A percentile compares a stretch with the other conserved stretches of the same genome.
Evolutionary conservation across 169 alveolate genomes (phyloP).

Genomic region (Plasmodium cynomolgi): DNA sequence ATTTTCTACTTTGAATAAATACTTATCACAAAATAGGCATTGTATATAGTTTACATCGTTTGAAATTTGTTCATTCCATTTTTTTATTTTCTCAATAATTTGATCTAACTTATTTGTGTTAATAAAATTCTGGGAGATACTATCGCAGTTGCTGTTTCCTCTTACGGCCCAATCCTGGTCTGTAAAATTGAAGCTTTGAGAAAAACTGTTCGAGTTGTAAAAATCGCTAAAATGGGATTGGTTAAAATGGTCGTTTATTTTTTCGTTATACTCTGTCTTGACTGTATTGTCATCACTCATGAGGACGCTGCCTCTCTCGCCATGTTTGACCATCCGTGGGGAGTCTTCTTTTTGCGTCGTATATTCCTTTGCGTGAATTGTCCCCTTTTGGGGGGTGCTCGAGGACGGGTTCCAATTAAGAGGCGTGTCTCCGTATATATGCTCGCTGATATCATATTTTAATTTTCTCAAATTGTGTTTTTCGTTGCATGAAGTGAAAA

Average conservation of each 20-base stretch:
- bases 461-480: not conserved
- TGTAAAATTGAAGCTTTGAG: not conserved
- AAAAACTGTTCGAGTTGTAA: not conserved
- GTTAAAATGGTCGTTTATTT: slow-evolving; percentile 10
- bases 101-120: slow-evolving; percentile 24
- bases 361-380: not conserved
- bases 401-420: not conserved
- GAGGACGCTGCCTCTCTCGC: not conserved
- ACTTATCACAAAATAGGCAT: slow-evolving; percentile 34
- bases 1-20: slow-evolving; percentile 49
- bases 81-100: slow-evolving; percentile 45
- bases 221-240: not conserved
- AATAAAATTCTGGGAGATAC: not conserved
- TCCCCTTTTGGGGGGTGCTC: not conserved
- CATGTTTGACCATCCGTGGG: not conserved
- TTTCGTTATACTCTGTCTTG: not conserved
- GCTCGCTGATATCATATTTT: slow-evolving; percentile 5
- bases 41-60: slow-evolving; percentile 50
- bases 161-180: not conserved
- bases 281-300: not conserved
- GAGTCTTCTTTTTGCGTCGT: not conserved
- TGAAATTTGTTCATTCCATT: slow-evolving; percentile 9
- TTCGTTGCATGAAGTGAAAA: not conserved
- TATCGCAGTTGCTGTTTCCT: not conserved
- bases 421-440: not conserved